phyloP scores from a whole-genome alignment of 73 alveolate genomes.

The Tetrahymena malaccensis region DNA sequence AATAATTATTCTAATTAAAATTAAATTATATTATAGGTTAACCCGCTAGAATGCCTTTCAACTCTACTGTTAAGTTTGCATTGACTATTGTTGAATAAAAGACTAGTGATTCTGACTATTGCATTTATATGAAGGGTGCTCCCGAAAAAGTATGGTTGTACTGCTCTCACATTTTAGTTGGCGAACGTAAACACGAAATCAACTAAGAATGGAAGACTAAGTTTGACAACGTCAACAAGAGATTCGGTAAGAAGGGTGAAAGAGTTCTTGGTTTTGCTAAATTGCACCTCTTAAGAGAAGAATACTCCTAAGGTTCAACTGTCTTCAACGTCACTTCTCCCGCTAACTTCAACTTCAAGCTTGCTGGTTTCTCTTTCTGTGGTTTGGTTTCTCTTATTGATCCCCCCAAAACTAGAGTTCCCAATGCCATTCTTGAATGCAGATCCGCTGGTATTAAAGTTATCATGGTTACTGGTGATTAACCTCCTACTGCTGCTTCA shows the following conservation, averaged over 20 bases:
- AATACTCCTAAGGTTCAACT: slow-evolving; percentile 33
- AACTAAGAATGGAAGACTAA: slow-evolving; percentile 30
- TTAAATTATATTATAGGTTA: slow-evolving; percentile 35
- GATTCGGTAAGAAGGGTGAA: slow-evolving; percentile 66
- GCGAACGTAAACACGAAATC: slow-evolving; percentile 34
- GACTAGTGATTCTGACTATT: slow-evolving; percentile 30
- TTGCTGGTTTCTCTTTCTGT: slow-evolving; percentile 65
- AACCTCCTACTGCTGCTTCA: slow-evolving; percentile 89
- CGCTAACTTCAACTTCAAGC: slow-evolving; percentile 60
- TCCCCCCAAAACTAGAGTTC: slow-evolving; percentile 75
- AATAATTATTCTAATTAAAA: slow-evolving; percentile 28
- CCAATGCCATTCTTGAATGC: slow-evolving; percentile 71
- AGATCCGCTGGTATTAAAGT: slow-evolving; percentile 81
- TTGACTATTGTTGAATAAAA: slow-evolving; percentile 28
- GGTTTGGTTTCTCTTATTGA: slow-evolving; percentile 76
- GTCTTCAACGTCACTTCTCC: slow-evolving; percentile 44
- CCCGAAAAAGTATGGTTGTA: slow-evolving; percentile 79
- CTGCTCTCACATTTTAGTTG: slow-evolving; percentile 19
- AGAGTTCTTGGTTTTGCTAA: slow-evolving; percentile 72
- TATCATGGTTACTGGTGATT: slow-evolving; percentile 96
- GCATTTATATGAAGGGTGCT: slow-evolving; percentile 88
- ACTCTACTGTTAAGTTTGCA: slow-evolving; percentile 18
- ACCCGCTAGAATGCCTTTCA: slow-evolving; percentile 41
- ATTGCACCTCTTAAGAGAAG: slow-evolving; percentile 39
- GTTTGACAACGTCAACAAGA: slow-evolving; percentile 48